Evolutionary conservation across 768 basidiomycete genomes (phyloP).

Genomic region (Suillus lakei): DNA sequence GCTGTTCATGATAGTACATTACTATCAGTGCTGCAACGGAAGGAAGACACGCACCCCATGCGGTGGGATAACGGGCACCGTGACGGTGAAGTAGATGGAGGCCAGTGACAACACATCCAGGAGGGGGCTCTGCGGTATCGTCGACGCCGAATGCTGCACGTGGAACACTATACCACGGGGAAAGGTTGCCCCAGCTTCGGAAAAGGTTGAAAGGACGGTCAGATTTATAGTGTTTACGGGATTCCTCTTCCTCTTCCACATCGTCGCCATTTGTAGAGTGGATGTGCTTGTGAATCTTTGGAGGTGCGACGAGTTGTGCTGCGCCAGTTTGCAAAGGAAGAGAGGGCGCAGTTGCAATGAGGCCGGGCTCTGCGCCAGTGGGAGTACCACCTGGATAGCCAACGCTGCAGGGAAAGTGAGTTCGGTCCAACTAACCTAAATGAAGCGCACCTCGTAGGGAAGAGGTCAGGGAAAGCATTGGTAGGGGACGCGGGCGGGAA

Average conservation of each 20-base stretch:
- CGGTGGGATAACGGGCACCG: constrained; percentile 77
- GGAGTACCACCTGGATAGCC: constrained; percentile 81
- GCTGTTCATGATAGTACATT: constrained; percentile 39
- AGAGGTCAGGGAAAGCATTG: constrained; percentile 71
- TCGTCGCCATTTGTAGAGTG: constrained; percentile 3
- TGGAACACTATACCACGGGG: constrained; percentile 83
- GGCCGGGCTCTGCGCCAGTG: constrained; percentile 76
- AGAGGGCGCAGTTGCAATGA: constrained; percentile 75
- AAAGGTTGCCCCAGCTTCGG: constrained; percentile 82
- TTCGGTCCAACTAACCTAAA: neutral
- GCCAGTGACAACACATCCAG: constrained; percentile 72
- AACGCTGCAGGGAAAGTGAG: constrained; percentile 39
- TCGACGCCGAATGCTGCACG: constrained; percentile 72
- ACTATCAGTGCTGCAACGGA: neutral
- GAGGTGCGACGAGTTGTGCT: constrained; percentile 63
- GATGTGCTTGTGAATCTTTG: constrained; percentile 16
- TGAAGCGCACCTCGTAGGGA: constrained; percentile 58
- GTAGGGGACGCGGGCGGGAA: constrained; percentile 79
- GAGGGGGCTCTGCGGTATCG: constrained; percentile 70
- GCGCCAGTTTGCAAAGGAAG: constrained; percentile 80
- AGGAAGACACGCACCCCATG: constrained; percentile 51
- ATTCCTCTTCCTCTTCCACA: constrained; percentile 19
- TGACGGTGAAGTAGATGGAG: constrained; percentile 83
- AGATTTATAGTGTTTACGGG: constrained; percentile 20
- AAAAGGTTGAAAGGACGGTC: constrained; percentile 64